Percentiles rank a stretch among this genome's conserved stretches.
These are phyloP conservation scores for Tuber calosporum DNA, from an alignment of 495 filamentous ascomycete genomes.

Conservation along the genomic window DNA sequence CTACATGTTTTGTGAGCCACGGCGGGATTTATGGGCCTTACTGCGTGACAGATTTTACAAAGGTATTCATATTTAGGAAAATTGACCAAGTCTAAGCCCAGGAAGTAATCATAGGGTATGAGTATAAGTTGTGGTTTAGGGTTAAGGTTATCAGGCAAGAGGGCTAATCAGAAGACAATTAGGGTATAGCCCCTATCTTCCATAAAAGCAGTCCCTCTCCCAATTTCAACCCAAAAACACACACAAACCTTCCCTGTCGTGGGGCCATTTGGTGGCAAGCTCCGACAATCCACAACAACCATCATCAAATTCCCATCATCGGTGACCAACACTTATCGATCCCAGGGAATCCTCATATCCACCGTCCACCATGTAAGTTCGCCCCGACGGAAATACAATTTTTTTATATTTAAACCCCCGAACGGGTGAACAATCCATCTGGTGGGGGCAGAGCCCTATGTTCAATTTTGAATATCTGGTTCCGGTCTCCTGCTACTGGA, in stretches of 20 bases:
- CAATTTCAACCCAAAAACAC: background rate
- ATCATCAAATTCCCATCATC: slow-evolving; percentile 19
- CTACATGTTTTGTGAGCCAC: background rate
- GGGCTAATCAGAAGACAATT: slow-evolving; percentile 1
- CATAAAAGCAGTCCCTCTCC: slow-evolving; percentile 16
- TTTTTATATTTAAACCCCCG: background rate
- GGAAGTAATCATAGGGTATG: no score
- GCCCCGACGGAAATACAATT: slow-evolving; percentile 10
- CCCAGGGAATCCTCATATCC: slow-evolving; percentile 24
- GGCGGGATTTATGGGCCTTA: background rate
- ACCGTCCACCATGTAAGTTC: slow-evolving; percentile 34
- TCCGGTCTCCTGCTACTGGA: slow-evolving; percentile 4
- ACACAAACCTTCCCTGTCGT: slow-evolving; percentile 10
- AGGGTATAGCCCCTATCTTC: slow-evolving; percentile 16
- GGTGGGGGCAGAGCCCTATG: background rate
- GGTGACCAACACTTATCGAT: slow-evolving; percentile 23
- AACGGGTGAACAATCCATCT: background rate
- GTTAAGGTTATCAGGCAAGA: background rate
- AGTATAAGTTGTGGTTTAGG: background rate
- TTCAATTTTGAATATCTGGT: background rate
- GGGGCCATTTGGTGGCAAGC: slow-evolving; percentile 9
- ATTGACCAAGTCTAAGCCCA: background rate
- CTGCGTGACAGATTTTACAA: background rate
- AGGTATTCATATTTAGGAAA: background rate
- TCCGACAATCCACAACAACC: slow-evolving; percentile 25